Conservation (phyloP, 139 green algal genomes). For the Chlamydomonas sp. region DNA sequence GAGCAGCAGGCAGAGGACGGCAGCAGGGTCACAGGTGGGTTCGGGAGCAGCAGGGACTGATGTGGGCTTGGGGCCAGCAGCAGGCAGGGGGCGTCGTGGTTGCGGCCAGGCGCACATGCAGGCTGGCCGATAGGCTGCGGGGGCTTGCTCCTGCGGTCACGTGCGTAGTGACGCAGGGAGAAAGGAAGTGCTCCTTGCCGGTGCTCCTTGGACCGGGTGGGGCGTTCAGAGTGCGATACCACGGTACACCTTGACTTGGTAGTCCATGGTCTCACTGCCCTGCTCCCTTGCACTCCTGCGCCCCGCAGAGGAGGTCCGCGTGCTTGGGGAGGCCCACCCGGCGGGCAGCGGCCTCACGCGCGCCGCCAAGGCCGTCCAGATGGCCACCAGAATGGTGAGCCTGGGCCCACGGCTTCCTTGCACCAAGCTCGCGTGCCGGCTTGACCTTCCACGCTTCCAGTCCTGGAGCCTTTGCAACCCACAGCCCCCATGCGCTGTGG, state of each 20-base stretch:
- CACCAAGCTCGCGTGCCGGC: neutral
- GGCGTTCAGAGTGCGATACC: neutral
- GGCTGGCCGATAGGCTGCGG: neutral
- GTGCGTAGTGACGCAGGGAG: too few relatives aligned
- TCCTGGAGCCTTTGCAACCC: too few relatives aligned
- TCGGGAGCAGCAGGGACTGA: neutral
- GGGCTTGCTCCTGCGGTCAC: too few relatives aligned
- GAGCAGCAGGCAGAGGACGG: constrained; percentile 27
- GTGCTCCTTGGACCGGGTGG: too few relatives aligned
- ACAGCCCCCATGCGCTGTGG: too few relatives aligned
- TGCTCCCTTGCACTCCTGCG: neutral
- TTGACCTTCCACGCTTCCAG: neutral
- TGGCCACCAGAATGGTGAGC: neutral
- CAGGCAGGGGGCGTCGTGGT: too few relatives aligned
- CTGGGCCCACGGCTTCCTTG: too few relatives aligned
- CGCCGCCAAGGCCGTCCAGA: constrained; percentile 8
- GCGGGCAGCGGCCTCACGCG: neutral
- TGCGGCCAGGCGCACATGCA: neutral
- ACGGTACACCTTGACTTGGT: neutral
- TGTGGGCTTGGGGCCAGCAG: neutral
- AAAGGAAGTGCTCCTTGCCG: too few relatives aligned
- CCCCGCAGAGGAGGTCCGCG: constrained; percentile 18
- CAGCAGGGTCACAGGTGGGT: constrained; percentile 7
- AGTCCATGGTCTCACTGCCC: neutral
- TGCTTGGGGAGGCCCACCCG: neutral